A percentile compares a stretch with the other conserved stretches of the same genome.
Conservation (phyloP, 148 eudicot genomes). For the Silene conica region DNA sequence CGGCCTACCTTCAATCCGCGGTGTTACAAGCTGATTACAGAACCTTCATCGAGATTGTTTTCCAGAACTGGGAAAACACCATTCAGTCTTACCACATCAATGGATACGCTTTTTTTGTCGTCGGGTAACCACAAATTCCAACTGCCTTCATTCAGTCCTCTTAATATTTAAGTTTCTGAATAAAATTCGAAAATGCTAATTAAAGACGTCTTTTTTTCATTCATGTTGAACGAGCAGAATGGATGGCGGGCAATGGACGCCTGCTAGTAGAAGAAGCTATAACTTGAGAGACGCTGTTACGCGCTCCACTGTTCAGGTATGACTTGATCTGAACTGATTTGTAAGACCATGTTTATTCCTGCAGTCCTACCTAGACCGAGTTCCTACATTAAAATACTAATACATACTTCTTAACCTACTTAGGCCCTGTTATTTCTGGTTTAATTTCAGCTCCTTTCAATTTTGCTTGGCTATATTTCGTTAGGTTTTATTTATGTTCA, state of each 20-base stretch:
- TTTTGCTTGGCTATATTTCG: too few relatives aligned
- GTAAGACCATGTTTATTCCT: too few relatives aligned
- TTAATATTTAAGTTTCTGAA: neutral
- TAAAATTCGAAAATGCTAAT: neutral
- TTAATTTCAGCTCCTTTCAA: too few relatives aligned
- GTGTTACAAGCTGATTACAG: constrained; percentile 70
- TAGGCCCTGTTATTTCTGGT: too few relatives aligned
- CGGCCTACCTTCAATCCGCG: constrained; percentile 61
- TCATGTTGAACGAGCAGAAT: constrained; percentile 41
- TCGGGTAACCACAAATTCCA: constrained; percentile 52
- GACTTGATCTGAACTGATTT: neutral
- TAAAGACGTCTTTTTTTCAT: neutral
- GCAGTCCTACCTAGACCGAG: neutral
- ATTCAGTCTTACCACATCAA: constrained; percentile 90
- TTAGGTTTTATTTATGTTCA: too few relatives aligned
- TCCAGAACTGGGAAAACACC: constrained; percentile 72
- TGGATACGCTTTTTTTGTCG: constrained; percentile 94
- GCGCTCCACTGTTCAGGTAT: constrained; percentile 84
- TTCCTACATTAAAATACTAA: too few relatives aligned
- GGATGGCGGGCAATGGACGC: constrained; percentile 92
- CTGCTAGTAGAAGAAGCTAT: constrained; percentile 56
- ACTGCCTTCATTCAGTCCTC: neutral
- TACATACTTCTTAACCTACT: too few relatives aligned
- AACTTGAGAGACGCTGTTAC: constrained; percentile 88
- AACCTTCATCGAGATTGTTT: constrained; percentile 71